Evolutionary conservation across 208 protist species (phyloP).

Genomic region (Trypanosoma caninum): DNA sequence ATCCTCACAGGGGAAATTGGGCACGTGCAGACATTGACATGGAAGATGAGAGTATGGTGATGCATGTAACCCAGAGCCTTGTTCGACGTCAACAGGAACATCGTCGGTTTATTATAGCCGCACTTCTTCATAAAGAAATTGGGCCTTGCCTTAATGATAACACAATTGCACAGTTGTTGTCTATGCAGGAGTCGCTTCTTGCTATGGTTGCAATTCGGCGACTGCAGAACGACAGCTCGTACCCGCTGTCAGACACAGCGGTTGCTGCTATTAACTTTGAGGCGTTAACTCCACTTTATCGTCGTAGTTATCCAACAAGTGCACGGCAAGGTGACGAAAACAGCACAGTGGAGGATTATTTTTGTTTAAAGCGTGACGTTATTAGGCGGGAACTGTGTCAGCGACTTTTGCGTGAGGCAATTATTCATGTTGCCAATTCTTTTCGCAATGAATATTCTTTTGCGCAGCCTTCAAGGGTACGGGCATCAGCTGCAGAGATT

Average conservation of each 20-base stretch:
- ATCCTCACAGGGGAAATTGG: slow-evolving; percentile 56
- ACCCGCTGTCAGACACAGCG: slow-evolving; percentile 4
- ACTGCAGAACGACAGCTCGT: slow-evolving; percentile 69
- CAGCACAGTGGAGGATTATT: slow-evolving; percentile 7
- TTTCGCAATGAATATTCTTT: slow-evolving; percentile 19
- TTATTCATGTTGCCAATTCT: slow-evolving; percentile 44
- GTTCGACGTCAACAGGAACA: slow-evolving; percentile 64
- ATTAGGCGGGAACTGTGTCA: slow-evolving; percentile 61
- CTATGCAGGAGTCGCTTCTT: slow-evolving; percentile 66
- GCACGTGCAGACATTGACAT: slow-evolving; percentile 58
- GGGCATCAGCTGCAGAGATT: slow-evolving; percentile 60
- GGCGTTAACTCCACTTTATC: slow-evolving; percentile 20
- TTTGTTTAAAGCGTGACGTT: slow-evolving; percentile 21
- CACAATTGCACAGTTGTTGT: slow-evolving; percentile 64
- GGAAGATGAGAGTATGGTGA: slow-evolving; percentile 74
- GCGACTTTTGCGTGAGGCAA: slow-evolving; percentile 46
- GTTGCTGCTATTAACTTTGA: slow-evolving; percentile 9
- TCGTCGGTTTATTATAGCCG: slow-evolving; percentile 56
- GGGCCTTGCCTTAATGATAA: slow-evolving; percentile 26
- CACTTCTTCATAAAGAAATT: slow-evolving; percentile 46
- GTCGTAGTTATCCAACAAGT: not conserved
- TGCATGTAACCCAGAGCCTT: slow-evolving; percentile 63
- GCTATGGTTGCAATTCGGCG: slow-evolving; percentile 54
- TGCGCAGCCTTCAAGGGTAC: not conserved
- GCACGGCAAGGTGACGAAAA: not conserved